A percentile compares a stretch with the other conserved stretches of the same genome.
Evolutionary conservation across 768 basidiomycete genomes (phyloP).

Genomic region (Lactarius vividus): DNA sequence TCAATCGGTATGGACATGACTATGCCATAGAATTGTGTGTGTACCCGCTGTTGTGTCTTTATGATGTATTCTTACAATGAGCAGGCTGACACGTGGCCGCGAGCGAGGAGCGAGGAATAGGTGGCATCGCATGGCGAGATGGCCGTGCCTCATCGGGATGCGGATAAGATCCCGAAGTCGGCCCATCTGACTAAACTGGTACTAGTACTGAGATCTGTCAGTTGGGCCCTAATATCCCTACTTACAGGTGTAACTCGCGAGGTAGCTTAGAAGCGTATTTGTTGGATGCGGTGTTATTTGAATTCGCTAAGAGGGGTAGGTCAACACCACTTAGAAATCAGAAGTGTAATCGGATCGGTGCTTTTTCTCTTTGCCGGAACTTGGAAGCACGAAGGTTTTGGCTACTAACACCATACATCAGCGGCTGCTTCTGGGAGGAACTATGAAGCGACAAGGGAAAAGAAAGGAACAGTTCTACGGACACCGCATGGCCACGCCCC

Average conservation of each 20-base stretch:
- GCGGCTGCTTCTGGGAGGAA: neutral
- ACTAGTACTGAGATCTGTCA: neutral
- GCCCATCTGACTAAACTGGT: neutral
- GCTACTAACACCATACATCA: neutral
- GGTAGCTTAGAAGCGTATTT: neutral
- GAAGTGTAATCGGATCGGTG: neutral
- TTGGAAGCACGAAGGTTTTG: neutral
- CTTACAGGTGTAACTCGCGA: neutral
- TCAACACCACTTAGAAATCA: neutral
- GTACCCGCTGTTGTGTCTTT: slow-evolving; percentile 4
- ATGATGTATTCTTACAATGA: slow-evolving; percentile 12
- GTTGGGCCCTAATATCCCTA: neutral
- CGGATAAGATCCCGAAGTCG: neutral
- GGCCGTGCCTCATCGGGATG: neutral
- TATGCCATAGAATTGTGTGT: neutral
- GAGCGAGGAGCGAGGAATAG: neutral
- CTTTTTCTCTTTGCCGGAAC: neutral
- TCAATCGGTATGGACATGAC: neutral
- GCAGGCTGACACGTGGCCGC: neutral
- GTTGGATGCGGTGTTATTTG: neutral
- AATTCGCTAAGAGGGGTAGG: neutral
- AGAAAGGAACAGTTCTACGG: neutral
- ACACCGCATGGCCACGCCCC: neutral
- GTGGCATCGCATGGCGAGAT: no score
- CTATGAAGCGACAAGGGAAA: neutral